Evolutionary conservation across 2,329 filamentous ascomycete species (phyloP).

Genomic region (Xylaria multiplex): DNA sequence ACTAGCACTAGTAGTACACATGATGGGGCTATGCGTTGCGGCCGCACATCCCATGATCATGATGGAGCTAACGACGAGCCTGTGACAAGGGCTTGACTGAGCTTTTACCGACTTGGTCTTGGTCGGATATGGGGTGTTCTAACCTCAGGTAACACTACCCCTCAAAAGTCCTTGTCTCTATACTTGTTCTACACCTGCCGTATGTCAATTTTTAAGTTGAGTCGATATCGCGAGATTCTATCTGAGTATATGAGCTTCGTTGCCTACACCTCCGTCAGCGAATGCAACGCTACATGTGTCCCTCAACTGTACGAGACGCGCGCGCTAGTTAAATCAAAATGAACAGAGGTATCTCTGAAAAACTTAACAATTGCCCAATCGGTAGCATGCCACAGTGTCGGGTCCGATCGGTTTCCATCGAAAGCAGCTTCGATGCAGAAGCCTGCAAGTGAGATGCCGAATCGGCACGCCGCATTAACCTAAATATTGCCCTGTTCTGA

Average conservation of each 20-base stretch:
- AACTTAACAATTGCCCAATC: slow-evolving; percentile 29
- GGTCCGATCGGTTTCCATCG: slow-evolving; percentile 31
- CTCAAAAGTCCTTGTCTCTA: background rate
- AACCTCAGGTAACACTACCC: background rate
- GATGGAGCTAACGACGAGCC: slow-evolving; percentile 1
- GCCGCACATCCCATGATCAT: slow-evolving; percentile 17
- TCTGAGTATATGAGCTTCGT: background rate
- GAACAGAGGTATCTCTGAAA: background rate
- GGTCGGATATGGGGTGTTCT: slow-evolving; percentile 8
- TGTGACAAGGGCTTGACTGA: slow-evolving; percentile 9
- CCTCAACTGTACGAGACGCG: background rate
- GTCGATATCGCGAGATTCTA: background rate
- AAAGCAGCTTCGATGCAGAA: slow-evolving; percentile 20
- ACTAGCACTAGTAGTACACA: too few species aligned
- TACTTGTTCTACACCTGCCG: background rate
- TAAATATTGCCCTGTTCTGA: slow-evolving; percentile 8
- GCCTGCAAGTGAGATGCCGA: slow-evolving; percentile 33
- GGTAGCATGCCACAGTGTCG: slow-evolving; percentile 34
- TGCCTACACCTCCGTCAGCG: background rate
- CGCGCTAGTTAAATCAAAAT: background rate
- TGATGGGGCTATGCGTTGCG: slow-evolving; percentile 18
- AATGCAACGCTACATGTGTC: background rate
- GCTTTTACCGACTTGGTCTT: slow-evolving; percentile 7
- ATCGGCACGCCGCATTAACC: slow-evolving; percentile 16
- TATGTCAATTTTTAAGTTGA: slow-evolving; percentile 5